These are phyloP conservation scores for Trametes elegans DNA, from an alignment of 768 basidiomycete species.

Conservation along the genomic window DNA sequence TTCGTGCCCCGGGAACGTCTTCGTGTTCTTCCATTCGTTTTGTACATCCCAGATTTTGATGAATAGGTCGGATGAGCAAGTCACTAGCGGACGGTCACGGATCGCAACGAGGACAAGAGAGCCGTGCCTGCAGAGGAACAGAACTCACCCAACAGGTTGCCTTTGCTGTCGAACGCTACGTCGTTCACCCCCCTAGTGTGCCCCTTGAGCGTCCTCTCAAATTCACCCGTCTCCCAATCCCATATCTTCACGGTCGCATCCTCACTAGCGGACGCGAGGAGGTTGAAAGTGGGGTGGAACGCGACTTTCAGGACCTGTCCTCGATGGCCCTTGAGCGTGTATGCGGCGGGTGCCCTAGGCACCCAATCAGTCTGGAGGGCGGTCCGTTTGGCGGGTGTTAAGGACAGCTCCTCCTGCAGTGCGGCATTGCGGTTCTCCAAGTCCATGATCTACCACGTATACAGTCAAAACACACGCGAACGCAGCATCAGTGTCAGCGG, in stretches of 20 bases:
- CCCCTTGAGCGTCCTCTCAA: constrained; percentile 57
- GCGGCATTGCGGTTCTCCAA: constrained; percentile 82
- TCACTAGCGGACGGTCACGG: constrained; percentile 53
- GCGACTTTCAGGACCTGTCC: constrained; percentile 35
- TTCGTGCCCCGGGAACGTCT: constrained; percentile 58
- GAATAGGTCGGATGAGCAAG: constrained; percentile 54
- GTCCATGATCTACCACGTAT: constrained; percentile 78
- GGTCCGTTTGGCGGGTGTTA: constrained; percentile 50
- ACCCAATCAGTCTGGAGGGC: constrained; percentile 81
- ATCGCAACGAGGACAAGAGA: constrained; percentile 20
- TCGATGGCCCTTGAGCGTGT: constrained; percentile 58
- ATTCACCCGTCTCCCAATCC: constrained; percentile 64
- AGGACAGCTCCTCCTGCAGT: constrained; percentile 66
- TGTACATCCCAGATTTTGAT: constrained; percentile 57
- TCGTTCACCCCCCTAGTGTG: constrained; percentile 58
- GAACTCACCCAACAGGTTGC: constrained; percentile 44
- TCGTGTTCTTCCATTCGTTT: constrained; percentile 54
- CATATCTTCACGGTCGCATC: constrained; percentile 57
- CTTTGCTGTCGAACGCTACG: constrained; percentile 56
- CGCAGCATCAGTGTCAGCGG: neutral
- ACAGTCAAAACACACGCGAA: neutral
- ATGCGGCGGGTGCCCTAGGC: constrained; percentile 80
- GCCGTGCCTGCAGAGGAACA: constrained; percentile 62
- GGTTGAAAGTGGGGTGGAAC: constrained; percentile 54
- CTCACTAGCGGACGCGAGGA: constrained; percentile 52